Base-by-base conservation (phyloP, 2,329 filamentous ascomycete species). In the Colletotrichum sp. region DNA sequence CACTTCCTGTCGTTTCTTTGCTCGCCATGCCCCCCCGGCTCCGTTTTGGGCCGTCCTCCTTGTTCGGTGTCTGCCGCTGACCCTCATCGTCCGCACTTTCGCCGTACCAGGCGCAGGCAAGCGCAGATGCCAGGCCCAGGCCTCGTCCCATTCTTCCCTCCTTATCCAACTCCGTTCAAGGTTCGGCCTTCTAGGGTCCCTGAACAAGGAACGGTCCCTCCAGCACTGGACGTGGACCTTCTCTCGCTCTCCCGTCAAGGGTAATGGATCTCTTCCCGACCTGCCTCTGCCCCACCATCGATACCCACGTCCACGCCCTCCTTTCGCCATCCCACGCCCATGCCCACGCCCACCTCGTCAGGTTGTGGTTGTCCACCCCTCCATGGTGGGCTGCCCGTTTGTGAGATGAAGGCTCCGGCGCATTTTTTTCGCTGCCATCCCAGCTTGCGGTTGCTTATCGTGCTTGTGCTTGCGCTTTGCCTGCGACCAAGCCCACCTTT, bases 151-250 rank as follows among this genome's bases (percentile, higher is more conserved):
- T 64, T 59, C 49, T 73, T 73, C 60, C 69, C 60, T 69, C 59
- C 73, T 73, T 76, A 69, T 69, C 64, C 73, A 73, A 69, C 73
- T 69, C 64, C 59, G 57, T 73, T 59, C 73, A 72, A 72, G 63
- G 69, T 64, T 52, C 69, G 62, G 62, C 70, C 63, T 59, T 44
- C 39, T 24, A 66, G 72, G 64, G 73, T 69, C 70, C 73, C 73
- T 74, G 73, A 76, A 76, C 73, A 76, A 76, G 73, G 73, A 73
- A 69, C 64, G 69, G 65, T 63, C 62, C 32, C 34, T 57, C 52
- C 55, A 62, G 2, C 32, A 67, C 39, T 24, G 63, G 24, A 60
- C 13, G n/a, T 57, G 12, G 52, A 57, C 52, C 21, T 24, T 59
- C 44, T 52, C 44, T 52, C 10, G 44, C 44, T 52, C 44, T 52